Evolutionary conservation across 164 flowering plant species (phyloP).

Genomic region (Magnolia officinalis): DNA sequence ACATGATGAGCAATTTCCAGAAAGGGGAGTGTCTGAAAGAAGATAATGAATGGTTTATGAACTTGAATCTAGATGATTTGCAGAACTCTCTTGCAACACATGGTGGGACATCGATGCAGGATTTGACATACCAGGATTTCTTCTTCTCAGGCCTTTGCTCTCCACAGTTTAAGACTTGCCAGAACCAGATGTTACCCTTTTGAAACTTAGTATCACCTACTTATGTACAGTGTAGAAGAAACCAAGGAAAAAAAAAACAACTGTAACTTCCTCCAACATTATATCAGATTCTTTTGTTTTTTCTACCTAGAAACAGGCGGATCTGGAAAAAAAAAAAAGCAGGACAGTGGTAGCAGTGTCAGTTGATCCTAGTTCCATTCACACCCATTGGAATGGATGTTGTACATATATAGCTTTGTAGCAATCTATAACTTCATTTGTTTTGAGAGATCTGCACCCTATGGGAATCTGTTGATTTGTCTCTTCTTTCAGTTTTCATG

Average conservation of each 20-base stretch:
- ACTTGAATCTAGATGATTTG: conserved; percentile 18
- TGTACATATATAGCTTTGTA: neutral
- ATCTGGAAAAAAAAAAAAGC: neutral
- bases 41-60: conserved; percentile 17
- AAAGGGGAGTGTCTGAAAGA: conserved; percentile 4
- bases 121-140: conserved; percentile 12
- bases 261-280: neutral
- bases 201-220: neutral
- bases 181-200: conserved; percentile 4
- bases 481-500: neutral
- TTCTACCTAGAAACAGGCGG: neutral
- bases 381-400: neutral
- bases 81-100: conserved; percentile 11
- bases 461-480: neutral
- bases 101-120: conserved; percentile 9
- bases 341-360: neutral
- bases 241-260: neutral
- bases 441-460: neutral
- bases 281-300: neutral
- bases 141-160: conserved; percentile 10
- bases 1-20: neutral
- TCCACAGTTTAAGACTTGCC: conserved; percentile 12
- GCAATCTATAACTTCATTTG: neutral
- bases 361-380: neutral
- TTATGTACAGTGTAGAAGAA: neutral